These are phyloP conservation scores for Tetradesmus obliquus DNA, from an alignment of 139 green algal species.

Conservation along the genomic window DNA sequence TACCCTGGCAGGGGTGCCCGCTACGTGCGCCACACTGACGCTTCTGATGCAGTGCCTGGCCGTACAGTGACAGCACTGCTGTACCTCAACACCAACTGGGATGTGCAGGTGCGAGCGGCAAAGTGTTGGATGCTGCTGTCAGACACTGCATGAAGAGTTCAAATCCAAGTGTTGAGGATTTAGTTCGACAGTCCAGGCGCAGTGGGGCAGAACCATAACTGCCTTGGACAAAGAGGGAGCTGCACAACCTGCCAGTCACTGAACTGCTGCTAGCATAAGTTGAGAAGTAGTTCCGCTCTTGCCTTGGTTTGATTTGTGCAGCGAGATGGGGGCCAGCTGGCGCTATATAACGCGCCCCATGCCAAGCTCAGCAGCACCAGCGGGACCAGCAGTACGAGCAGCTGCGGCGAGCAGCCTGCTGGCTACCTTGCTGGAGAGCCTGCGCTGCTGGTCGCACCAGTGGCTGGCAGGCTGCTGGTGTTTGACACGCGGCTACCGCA, in stretches of 20 bases:
- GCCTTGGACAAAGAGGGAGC: background rate
- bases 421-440: conserved; percentile 40
- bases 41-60: conserved; percentile 53
- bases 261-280: background rate
- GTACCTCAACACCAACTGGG: conserved; percentile 77
- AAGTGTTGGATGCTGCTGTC: background rate
- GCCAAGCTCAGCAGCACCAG: conserved; percentile 1
- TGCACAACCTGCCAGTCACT: background rate
- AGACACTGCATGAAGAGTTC: background rate
- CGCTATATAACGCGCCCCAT: conserved; percentile 56
- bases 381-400: background rate
- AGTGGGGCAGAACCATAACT: background rate
- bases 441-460: conserved; percentile 58
- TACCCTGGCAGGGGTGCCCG: conserved; percentile 76
- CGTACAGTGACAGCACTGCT: conserved; percentile 72
- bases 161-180: no score
- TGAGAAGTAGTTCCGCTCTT: background rate
- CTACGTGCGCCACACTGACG: conserved; percentile 79
- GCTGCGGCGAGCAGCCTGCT: background rate
- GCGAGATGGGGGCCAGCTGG: conserved; percentile 62
- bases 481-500: conserved; percentile 75
- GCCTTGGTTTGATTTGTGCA: background rate
- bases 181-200: no score
- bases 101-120: conserved; percentile 38
- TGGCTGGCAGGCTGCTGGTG: conserved; percentile 72